Percentiles rank a stretch among this genome's conserved stretches.
Conservation (phyloP, 1,284 basidiomycete genomes). For the Ceratobasidium sp. region DNA sequence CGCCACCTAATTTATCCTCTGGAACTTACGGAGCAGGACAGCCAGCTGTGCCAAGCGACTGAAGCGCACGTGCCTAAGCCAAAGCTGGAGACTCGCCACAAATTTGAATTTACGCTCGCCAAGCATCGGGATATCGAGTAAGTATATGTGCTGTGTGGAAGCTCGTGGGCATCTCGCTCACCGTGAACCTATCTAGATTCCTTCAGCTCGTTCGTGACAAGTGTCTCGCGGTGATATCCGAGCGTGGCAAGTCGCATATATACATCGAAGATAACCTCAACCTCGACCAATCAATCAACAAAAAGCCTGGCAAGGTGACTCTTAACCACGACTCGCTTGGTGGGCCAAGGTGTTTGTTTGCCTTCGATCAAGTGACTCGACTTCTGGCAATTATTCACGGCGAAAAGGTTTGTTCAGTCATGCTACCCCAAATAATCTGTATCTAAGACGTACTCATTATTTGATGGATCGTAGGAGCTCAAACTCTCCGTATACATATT, state of each 20-base stretch:
- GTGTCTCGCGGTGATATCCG: slow-evolving; percentile 33
- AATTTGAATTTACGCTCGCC: slow-evolving; percentile 43
- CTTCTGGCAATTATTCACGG: slow-evolving; percentile 30
- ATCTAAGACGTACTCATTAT: too few species aligned
- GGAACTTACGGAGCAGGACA: slow-evolving; percentile 47
- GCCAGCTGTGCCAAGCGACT: slow-evolving; percentile 33
- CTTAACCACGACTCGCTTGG: slow-evolving; percentile 35
- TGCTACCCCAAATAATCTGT: not conserved
- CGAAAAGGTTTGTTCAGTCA: slow-evolving; percentile 6
- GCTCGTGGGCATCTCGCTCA: not conserved
- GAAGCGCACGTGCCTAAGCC: slow-evolving; percentile 37
- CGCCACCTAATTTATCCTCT: slow-evolving; percentile 43
- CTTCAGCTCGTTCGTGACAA: slow-evolving; percentile 38
- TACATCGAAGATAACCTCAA: slow-evolving; percentile 39
- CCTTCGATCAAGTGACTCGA: slow-evolving; percentile 38
- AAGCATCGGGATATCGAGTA: slow-evolving; percentile 33
- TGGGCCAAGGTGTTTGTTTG: slow-evolving; percentile 22
- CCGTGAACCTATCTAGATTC: slow-evolving; percentile 1
- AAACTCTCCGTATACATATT: slow-evolving; percentile 43
- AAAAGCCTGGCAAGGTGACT: slow-evolving; percentile 31
- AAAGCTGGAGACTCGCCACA: slow-evolving; percentile 31
- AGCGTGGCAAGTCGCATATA: slow-evolving; percentile 27
- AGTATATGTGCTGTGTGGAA: not conserved
- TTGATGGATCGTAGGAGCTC: slow-evolving; percentile 8
- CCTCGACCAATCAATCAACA: slow-evolving; percentile 30